Evolutionary conservation across 495 filamentous ascomycete genomes (phyloP), one percentile per base, ranked within the genome.

Genomic region (Podospora tetraspora): DNA sequence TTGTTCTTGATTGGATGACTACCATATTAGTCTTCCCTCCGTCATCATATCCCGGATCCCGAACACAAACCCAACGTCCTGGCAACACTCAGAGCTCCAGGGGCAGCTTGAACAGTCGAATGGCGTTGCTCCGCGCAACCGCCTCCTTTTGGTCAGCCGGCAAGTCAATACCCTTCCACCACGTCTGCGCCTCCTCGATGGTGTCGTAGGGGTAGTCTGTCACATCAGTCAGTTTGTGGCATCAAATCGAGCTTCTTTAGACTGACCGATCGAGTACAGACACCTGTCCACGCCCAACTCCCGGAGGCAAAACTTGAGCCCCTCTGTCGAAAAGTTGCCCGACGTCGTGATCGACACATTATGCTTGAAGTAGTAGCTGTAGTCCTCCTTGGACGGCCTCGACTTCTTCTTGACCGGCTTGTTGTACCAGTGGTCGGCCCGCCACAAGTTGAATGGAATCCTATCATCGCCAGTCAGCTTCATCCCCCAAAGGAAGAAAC

Each of bases 341-440:
- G 80, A 84, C 0, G 88, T 89, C 0, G 88, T 90, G 67, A 89
- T 84, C 77, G 82, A 89, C 66, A 90, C 76, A 64, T 90, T 89
- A 58, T 82, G 75, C 21, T 78, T 84, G 70, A 88, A 89, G 70
- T 89, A 89, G 66, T 88, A 81, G 34, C 79, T 78, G 72, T 88
- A 86, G n/a, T 85, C 86, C 70, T 84, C 79, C 75, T 86, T 85
- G 66, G 81, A 86, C 34, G 78, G 75, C 69, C 86, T 82, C 70
- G 84, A 82, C 21, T 81, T 79, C 57, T 84, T 83, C 71, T 87
- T 85, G 25, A 87, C 73, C 0, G 76, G 78, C 61, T 80, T 80
- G 69, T 80, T 79, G 66, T 76, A 87, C 86, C 87, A 89, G 75
- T 89, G 86, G 66, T 87, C 82, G 23, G 87, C 87, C 12, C 88